Base-by-base conservation (phyloP, 2,329 filamentous ascomycete species). In the Exophiala sideris region DNA sequence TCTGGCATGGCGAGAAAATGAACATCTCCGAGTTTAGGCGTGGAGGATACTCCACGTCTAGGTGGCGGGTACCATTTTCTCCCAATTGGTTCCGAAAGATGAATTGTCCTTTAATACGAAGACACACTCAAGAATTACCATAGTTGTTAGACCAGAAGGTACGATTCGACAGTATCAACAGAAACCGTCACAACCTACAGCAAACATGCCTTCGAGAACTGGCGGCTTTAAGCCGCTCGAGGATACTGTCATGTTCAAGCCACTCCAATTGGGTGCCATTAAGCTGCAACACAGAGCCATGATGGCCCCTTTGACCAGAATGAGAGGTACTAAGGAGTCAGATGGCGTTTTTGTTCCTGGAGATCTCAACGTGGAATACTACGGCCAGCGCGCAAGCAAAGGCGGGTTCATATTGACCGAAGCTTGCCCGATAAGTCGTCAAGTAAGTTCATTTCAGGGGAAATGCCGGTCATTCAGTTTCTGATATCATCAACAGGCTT, bases 251-350 rank as follows among this genome's bases (percentile, higher is more conserved):
- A 70, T 77, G 35, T 79, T 77, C 60, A 64, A 67, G 50, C 73
- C 76, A 5, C 60, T 78, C 50, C 62, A 68, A 29, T 70, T 78
- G 45, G 74, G 79, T 56, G 34, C 47, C 21, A 71, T 77, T 40
- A 66, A 66, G 8, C 73, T 84, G 32, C 70, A 74, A 45, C 79
- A 83, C 60, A 75, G 80, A 50, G 68, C 83, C 20, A 68, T 79
- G 40, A 65, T 78, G 60, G 76, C 79, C 1, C 77, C 82, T 3
- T 65, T 83, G 49, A 83, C 80, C 5, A 74, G 80, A 12, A 78
- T 78, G 60, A 73, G 80, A 32, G 77, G 76, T 10, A 74, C 73
- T 2, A 71, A 71, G 6, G 58, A 68, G 16, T 49, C 49, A 3
- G 45, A 52, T 33, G 54, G 54, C 14, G 41, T 57, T 8, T 62